Evolutionary conservation across 1,139 yeast genomes (phyloP).

Genomic region (Kodamaea arcana): DNA sequence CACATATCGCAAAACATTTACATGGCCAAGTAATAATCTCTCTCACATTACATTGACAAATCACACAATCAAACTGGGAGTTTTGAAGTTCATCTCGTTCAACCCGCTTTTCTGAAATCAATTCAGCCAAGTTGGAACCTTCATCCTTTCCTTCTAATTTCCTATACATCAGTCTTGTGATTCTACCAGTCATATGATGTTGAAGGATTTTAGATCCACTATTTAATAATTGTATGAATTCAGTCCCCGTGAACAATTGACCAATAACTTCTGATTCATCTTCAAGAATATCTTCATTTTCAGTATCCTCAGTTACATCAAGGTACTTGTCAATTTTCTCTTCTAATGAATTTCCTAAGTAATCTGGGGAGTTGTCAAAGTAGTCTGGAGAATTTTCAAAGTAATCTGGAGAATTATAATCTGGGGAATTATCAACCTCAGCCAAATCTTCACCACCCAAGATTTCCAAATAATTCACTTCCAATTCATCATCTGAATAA

Average conservation of each 20-base stretch:
- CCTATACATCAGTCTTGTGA: constrained; percentile 41
- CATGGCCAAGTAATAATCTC: constrained; percentile 92
- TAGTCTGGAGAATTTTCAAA: too few relatives aligned
- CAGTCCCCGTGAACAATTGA: constrained; percentile 31
- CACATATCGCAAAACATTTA: constrained; percentile 83
- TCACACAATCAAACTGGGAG: constrained; percentile 56
- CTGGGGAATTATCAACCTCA: constrained; percentile 47
- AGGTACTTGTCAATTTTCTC: constrained; percentile 19
- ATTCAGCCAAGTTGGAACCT: constrained; percentile 18
- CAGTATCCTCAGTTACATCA: constrained; percentile 10
- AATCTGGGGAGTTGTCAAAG: too few relatives aligned
- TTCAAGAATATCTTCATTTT: constrained; percentile 1
- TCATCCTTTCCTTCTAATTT: constrained; percentile 19
- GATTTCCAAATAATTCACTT: constrained; percentile 20
- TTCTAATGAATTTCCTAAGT: too few relatives aligned
- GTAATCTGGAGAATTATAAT: constrained; percentile 26
- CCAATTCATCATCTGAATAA: constrained; percentile 21
- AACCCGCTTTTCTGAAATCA: constrained; percentile 18
- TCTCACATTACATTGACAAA: constrained; percentile 72
- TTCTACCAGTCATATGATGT: constrained; percentile 17
- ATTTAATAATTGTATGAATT: constrained; percentile 26
- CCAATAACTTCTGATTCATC: constrained; percentile 3
- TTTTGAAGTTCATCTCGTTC: constrained; percentile 1
- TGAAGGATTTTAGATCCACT: constrained; percentile 9
- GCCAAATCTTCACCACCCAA: constrained; percentile 30